phyloP scores from a whole-genome alignment of 2,329 filamentous ascomycete species.

The Fusarium xyrophilum region DNA sequence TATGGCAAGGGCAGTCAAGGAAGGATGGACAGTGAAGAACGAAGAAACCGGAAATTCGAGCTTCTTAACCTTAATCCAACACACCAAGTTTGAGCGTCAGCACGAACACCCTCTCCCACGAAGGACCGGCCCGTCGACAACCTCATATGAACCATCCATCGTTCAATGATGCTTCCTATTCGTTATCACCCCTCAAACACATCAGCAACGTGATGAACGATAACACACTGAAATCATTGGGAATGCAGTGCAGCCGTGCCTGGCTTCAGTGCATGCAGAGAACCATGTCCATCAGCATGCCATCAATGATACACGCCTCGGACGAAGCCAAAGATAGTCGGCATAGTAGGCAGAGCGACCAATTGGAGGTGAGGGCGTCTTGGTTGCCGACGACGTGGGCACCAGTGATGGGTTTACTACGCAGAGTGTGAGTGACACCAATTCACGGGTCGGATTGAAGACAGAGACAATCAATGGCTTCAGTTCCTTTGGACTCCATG shows the following conservation, averaged over 20 bases:
- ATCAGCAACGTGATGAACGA: slow-evolving; percentile 16
- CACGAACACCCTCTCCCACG: slow-evolving; percentile 1
- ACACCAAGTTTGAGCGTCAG: slow-evolving; percentile 15
- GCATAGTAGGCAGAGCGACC: neutral
- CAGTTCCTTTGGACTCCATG: neutral
- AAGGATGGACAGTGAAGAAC: neutral
- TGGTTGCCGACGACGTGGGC: slow-evolving; percentile 10
- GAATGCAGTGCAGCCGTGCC: slow-evolving; percentile 27
- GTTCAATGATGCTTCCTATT: neutral
- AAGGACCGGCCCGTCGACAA: slow-evolving; percentile 4
- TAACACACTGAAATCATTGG: slow-evolving; percentile 13
- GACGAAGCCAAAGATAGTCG: slow-evolving; percentile 18
- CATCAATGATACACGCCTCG: slow-evolving; percentile 10
- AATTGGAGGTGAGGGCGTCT: slow-evolving; percentile 7
- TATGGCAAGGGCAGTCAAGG: neutral
- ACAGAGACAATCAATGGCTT: neutral
- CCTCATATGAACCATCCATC: neutral
- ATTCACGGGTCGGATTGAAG: neutral
- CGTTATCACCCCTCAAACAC: slow-evolving; percentile 6
- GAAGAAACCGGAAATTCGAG: slow-evolving; percentile 1
- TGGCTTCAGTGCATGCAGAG: slow-evolving; percentile 10
- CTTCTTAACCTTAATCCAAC: slow-evolving; percentile 20
- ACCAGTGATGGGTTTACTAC: slow-evolving; percentile 5
- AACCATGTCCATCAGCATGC: neutral
- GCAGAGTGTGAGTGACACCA: neutral